Base-by-base conservation (phyloP, 2,329 filamentous ascomycete species). In the Arthroderma uncinatum region DNA sequence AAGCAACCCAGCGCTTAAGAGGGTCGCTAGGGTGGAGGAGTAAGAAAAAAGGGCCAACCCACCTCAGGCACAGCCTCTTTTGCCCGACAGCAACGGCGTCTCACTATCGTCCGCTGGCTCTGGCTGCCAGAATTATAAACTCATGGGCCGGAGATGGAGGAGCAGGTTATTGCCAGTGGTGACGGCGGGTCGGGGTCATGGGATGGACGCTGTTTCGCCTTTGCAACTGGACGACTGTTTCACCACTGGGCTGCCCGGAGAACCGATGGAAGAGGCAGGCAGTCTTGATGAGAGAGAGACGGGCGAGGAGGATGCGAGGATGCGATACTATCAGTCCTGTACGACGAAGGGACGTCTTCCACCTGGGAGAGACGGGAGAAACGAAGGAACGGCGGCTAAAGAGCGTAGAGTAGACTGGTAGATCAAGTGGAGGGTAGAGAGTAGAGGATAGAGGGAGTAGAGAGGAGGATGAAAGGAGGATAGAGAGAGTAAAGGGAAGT, bases 351-450 rank as follows among this genome's bases (percentile, higher is more conserved):
- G 25, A 33, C n/a, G 39, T 56, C 54, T 48, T 52, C 54, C 54
- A 37, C 40, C 54, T 34, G 54, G 76, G 79, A 56, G 36, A 50
- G 44, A 56, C 53, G 37, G 14, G 34, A n/a, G 25, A 21, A 30
- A 21, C 21, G 37, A 30, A 47, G 37, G n/a, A 33, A 53, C 30
- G 50, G 36, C 33, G 50, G 36, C 50, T 36, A 53, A 53, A 28
- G 48, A 53, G 40, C 23, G 54, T 40, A 14, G 54, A 56, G 40
- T 40, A 34, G 54, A 42, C 28, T 2, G 25, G 16, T 16, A 39
- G 52, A 10, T 40, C 4, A 3, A 4, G 37, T 3, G 37, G 12
- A 10, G 30, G 12, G 54, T 7, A 3, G 42, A 25, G 39, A n/a
- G 28, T 10, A 48, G 40, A 56, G 40, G 39, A 16, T 9, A 14